Evolutionary conservation across 139 green algal genomes (phyloP).

Genomic region (Chlamydomonas incerta): DNA sequence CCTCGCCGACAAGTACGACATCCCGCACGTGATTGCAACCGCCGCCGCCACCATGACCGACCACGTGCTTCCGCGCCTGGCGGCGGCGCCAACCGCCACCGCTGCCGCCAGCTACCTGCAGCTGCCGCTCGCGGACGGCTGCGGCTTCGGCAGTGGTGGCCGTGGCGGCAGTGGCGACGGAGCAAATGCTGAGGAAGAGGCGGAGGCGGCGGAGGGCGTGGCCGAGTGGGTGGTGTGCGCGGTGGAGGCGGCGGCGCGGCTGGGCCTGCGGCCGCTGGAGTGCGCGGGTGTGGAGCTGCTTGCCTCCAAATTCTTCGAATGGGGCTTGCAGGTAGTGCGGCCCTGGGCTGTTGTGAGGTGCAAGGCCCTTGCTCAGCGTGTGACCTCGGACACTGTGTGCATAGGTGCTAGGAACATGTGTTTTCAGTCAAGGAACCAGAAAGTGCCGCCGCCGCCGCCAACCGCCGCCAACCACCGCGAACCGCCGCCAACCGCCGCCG

Average conservation of each 20-base stretch:
- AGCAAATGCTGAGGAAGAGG: no score
- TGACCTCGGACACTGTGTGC: no score
- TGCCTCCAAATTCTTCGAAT: not conserved
- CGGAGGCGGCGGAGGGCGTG: no score
- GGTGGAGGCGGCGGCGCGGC: not conserved
- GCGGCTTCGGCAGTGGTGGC: not conserved
- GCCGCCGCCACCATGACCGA: not conserved
- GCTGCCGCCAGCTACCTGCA: not conserved
- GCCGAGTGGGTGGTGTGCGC: conserved; percentile 2
- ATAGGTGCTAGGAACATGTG: no score
- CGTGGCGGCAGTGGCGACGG: not conserved
- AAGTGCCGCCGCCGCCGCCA: no score
- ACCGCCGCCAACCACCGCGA: no score
- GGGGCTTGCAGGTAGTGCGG: conserved; percentile 30
- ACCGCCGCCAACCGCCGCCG: no score
- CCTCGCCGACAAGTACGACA: conserved; percentile 31
- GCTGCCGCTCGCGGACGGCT: not conserved
- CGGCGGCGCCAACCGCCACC: no score
- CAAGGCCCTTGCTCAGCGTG: no score
- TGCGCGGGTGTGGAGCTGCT: not conserved
- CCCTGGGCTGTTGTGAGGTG: no score
- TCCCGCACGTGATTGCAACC: not conserved
- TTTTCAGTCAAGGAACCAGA: no score
- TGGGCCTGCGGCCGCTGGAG: not conserved
- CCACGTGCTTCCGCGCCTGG: not conserved